Percentiles rank a stretch among this genome's conserved stretches.
Conservation (phyloP, 345 rosid species). For the Psidium guajava region DNA sequence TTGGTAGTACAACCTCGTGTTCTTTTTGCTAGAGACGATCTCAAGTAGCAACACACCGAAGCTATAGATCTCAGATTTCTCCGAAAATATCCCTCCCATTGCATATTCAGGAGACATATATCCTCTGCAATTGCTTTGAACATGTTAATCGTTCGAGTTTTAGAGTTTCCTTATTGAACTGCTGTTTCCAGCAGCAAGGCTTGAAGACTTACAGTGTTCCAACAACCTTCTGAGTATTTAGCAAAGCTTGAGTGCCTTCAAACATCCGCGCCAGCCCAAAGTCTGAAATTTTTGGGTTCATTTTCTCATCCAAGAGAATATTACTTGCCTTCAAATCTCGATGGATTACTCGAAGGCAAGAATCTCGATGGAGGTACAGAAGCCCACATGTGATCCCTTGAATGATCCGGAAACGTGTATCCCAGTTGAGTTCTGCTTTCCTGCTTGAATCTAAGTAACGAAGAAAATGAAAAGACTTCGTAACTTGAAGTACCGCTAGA, state of each 20-base stretch:
- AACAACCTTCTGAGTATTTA: slow-evolving; percentile 10
- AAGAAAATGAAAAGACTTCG: background rate
- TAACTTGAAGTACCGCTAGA: background rate
- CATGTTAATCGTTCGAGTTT: background rate
- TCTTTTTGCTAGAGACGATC: slow-evolving; percentile 7
- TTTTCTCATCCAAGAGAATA: slow-evolving; percentile 13
- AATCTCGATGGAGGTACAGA: slow-evolving; percentile 23
- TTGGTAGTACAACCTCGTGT: background rate
- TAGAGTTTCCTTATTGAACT: background rate
- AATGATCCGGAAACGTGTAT: slow-evolving; percentile 11
- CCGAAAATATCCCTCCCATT: background rate
- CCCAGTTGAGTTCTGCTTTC: slow-evolving; percentile 15
- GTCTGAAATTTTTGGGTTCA: slow-evolving; percentile 28
- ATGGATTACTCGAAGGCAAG: slow-evolving; percentile 20
- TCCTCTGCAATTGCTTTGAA: background rate
- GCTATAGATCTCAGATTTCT: slow-evolving; percentile 1
- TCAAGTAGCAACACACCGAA: slow-evolving; percentile 10
- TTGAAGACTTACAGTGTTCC: slow-evolving; percentile 12
- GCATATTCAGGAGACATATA: slow-evolving; percentile 11
- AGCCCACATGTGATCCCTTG: slow-evolving; percentile 22
- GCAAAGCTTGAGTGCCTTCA: background rate
- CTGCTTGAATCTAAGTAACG: slow-evolving; percentile 5
- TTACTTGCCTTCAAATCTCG: slow-evolving; percentile 25
- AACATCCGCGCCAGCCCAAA: slow-evolving; percentile 25
- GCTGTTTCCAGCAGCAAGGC: background rate